Evolutionary conservation across 129 eudicot genomes (phyloP).

Genomic region (Tagetes patula): DNA sequence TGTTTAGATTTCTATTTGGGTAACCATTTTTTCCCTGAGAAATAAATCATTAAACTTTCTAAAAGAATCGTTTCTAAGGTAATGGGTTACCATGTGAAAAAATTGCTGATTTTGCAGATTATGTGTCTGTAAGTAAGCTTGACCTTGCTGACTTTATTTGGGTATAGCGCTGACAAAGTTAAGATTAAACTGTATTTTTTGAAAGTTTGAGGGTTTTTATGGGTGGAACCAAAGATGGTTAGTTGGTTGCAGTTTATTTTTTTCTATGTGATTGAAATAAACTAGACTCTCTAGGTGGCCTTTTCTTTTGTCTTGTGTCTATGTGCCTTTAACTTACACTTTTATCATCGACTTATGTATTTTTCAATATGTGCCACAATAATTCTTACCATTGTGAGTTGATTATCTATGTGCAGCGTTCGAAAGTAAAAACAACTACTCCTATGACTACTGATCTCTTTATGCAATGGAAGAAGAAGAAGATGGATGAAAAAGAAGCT

Average conservation of each 20-base stretch:
- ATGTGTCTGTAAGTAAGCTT: background rate
- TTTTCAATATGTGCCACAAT: too few species aligned
- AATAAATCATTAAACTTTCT: background rate
- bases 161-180: background rate
- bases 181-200: too few species aligned
- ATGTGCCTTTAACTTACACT: too few species aligned
- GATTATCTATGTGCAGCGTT: conserved; percentile 38
- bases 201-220: too few species aligned
- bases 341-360: too few species aligned
- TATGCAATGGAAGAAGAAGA: conserved; percentile 60
- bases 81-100: background rate
- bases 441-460: conserved; percentile 63
- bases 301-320: too few species aligned
- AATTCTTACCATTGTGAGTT: background rate
- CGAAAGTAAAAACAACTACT: conserved; percentile 54
- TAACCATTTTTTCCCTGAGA: background rate
- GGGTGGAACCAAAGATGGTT: too few species aligned
- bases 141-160: background rate
- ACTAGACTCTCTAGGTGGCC: too few species aligned
- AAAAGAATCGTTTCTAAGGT: background rate
- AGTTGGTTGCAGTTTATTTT: too few species aligned
- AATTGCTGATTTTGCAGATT: background rate
- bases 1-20: background rate
- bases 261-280: too few species aligned
- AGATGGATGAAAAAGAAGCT: conserved; percentile 56